Conservation (phyloP, 2,329 filamentous ascomycete species). For the Nannizzia gypsea region DNA sequence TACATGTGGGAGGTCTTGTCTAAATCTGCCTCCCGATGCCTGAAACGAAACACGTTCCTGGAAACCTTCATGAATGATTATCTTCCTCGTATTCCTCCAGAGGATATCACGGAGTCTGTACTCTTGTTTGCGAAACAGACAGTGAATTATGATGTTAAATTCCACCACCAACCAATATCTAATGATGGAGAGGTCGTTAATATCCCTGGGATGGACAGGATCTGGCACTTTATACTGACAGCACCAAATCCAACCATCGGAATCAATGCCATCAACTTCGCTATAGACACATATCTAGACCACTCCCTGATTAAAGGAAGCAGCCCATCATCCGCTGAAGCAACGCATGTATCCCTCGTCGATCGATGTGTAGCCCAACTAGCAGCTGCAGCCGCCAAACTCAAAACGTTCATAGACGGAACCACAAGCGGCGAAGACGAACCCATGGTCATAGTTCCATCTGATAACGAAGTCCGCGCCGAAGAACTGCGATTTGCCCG, state of each 20-base stretch:
- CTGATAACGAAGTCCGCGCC: constrained; percentile 39
- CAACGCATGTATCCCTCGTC: constrained; percentile 58
- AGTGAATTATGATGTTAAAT: constrained; percentile 42
- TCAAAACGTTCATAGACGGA: constrained; percentile 41
- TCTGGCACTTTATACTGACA: constrained; percentile 74
- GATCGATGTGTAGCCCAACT: constrained; percentile 62
- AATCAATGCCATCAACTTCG: constrained; percentile 52
- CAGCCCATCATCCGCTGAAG: constrained; percentile 38
- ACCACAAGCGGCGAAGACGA: constrained; percentile 39
- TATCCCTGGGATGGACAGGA: constrained; percentile 49
- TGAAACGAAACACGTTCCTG: constrained; percentile 29
- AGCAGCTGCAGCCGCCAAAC: constrained; percentile 47
- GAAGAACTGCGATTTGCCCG: constrained; percentile 56
- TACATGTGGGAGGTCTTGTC: constrained; percentile 59
- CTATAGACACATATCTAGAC: constrained; percentile 64
- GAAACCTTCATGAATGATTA: constrained; percentile 35
- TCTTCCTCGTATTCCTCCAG: constrained; percentile 29
- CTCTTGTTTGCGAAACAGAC: constrained; percentile 34
- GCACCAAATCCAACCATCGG: constrained; percentile 56
- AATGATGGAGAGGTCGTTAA: constrained; percentile 30
- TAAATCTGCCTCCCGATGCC: constrained; percentile 20
- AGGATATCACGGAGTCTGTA: constrained; percentile 28
- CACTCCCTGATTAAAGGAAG: constrained; percentile 32
- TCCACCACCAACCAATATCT: constrained; percentile 40
- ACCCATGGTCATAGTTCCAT: constrained; percentile 41